Evolutionary conservation across 768 basidiomycete species (phyloP).

Genomic region (Gloeopeniophorella convolvens): DNA sequence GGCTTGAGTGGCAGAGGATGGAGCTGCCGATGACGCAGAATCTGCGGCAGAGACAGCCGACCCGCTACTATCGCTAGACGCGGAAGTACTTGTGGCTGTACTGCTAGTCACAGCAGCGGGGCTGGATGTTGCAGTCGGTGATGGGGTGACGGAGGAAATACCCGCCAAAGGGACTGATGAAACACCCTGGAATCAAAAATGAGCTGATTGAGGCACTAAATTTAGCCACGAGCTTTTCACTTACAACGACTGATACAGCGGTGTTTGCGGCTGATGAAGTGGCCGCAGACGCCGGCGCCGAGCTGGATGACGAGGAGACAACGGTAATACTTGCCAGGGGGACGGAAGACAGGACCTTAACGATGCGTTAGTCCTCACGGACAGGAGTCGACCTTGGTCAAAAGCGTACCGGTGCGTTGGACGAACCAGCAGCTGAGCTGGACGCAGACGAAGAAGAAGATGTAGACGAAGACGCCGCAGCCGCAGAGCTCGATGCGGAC

Average conservation of each 20-base stretch:
- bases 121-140: slow-evolving; percentile 16
- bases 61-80: slow-evolving; percentile 18
- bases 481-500: not conserved
- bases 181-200: slow-evolving; percentile 8
- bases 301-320: slow-evolving; percentile 2
- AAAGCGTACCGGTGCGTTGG: too few species aligned
- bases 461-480: too few species aligned
- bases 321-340: not conserved
- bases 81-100: slow-evolving; percentile 18
- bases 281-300: slow-evolving; percentile 7
- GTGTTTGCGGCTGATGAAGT: slow-evolving; percentile 2
- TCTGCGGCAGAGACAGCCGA: slow-evolving; percentile 20
- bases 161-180: slow-evolving; percentile 15
- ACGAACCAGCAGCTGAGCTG: too few species aligned
- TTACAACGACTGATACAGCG: not conserved
- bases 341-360: not conserved
- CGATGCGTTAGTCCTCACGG: too few species aligned
- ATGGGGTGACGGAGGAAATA: slow-evolving; percentile 5
- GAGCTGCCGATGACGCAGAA: slow-evolving; percentile 11
- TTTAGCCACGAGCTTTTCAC: not conserved
- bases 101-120: slow-evolving; percentile 17
- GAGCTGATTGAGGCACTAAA: not conserved
- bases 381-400: too few species aligned
- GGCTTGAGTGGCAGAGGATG: slow-evolving; percentile 25
- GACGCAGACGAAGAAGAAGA: too few species aligned